Base-by-base conservation (phyloP, 805 yeast species). In the Candida tibetensis region DNA sequence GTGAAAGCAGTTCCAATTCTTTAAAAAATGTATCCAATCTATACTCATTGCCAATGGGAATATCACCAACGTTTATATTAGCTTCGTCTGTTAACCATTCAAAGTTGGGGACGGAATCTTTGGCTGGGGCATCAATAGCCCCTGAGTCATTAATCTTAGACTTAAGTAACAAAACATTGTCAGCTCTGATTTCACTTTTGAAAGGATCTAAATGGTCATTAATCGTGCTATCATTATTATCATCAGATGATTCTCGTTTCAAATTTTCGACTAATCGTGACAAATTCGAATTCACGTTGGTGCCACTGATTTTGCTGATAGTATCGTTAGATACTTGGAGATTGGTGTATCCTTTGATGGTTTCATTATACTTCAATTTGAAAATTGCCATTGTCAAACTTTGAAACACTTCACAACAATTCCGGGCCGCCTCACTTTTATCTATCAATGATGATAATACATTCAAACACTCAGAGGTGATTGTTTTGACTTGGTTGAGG, bases 361-460 rank as follows among this genome's bases (percentile, higher is more conserved):
- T 48, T 39, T 62, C 64, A 30, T 69, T 62, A 44, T 74, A 81
- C 45, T 71, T 73, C 36, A 86, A 57, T 51, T 77, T 76, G 12
- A 82, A 66, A 10, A 87, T 81, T 0, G 86, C 95, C 5, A 84
- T 81, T 0, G 85, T 71, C 32, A 87, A 59, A 23, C 84, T 76
- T 46, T 83, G 85, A 53, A 83, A 82, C 21, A 85, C 81, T 43
- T 81, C 85, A 27, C 76, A 69, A 52, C 95, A 86, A 36, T 74
- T 77, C 6, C 62, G 61, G 0, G 95, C 95, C 1, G 95, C 91
- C 44, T 82, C 89, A 59, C 95, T 86, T 29, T 79, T 71, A 33
- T 81, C 87, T 18, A 71, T 64, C 51, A 87, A 64, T 22, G 83
- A 76, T 16, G 71, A 69, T 38, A 87, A 60, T 3, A 85, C 82